Conservation (phyloP, 208 protist species). For the Trypanosoma melophagium region DNA sequence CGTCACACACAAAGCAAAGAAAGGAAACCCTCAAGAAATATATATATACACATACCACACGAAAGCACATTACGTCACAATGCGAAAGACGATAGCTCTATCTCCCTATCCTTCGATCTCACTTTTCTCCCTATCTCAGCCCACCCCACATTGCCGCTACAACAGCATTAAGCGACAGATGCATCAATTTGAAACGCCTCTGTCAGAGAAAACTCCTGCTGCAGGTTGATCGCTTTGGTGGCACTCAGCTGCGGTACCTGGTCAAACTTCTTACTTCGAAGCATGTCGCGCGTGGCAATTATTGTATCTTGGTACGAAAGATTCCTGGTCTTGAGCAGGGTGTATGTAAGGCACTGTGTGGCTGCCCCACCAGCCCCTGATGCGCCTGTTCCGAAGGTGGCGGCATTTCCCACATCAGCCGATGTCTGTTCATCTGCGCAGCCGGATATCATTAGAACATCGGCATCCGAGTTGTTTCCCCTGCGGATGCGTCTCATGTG, state of each 20-base stretch:
- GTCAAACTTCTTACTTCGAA: conserved; percentile 50
- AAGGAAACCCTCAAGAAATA: too few relatives aligned
- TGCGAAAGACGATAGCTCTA: neutral
- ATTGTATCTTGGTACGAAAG: conserved; percentile 36
- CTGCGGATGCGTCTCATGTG: conserved; percentile 70
- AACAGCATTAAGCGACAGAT: conserved; percentile 10
- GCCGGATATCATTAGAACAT: conserved; percentile 73
- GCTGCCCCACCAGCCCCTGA: conserved; percentile 64
- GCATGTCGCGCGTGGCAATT: conserved; percentile 58
- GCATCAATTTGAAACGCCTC: conserved; percentile 34
- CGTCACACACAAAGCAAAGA: too few relatives aligned
- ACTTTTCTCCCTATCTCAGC: conserved; percentile 13
- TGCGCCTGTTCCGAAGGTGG: conserved; percentile 48
- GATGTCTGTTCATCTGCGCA: conserved; percentile 66
- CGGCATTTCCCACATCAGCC: conserved; percentile 58
- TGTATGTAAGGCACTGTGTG: conserved; percentile 65
- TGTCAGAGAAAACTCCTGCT: conserved; percentile 47
- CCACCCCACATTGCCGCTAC: neutral
- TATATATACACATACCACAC: too few relatives aligned
- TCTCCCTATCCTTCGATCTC: neutral
- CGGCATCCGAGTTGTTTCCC: conserved; percentile 46
- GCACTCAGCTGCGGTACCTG: conserved; percentile 75
- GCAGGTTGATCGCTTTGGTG: conserved; percentile 64
- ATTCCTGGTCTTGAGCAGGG: conserved; percentile 47
- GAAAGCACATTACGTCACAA: too few relatives aligned